These are phyloP conservation scores for Leptographium lundbergii DNA, from an alignment of 2,329 filamentous ascomycete genomes.

Conservation along the genomic window DNA sequence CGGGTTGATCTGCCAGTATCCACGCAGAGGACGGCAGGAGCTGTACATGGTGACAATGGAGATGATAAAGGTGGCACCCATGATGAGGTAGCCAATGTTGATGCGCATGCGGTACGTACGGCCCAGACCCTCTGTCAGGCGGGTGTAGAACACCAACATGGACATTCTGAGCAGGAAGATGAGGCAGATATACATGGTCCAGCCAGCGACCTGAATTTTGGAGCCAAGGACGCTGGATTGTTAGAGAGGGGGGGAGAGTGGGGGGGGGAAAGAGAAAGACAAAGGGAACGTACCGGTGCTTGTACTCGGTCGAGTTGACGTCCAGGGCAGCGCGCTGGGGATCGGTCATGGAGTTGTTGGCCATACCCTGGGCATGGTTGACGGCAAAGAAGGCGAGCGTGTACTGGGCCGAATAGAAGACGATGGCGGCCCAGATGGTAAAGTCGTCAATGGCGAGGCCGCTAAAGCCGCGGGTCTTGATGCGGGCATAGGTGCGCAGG, in stretches of 20 bases:
- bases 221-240: conserved; percentile 31
- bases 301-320: conserved; percentile 29
- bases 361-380: conserved; percentile 32
- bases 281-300: conserved; percentile 4
- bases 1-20: conserved; percentile 14
- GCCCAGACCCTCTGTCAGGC: conserved; percentile 24
- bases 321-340: conserved; percentile 28
- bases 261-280: background rate
- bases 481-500: conserved; percentile 23
- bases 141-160: conserved; percentile 40
- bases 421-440: conserved; percentile 25
- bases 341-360: conserved; percentile 43
- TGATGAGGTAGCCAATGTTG: conserved; percentile 2
- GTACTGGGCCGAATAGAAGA: conserved; percentile 37
- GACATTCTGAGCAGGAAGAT: conserved; percentile 41
- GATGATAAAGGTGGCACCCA: background rate
- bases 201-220: conserved; percentile 39
- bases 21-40: conserved; percentile 5
- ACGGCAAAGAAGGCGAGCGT: conserved; percentile 34
- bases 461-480: conserved; percentile 19
- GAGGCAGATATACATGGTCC: conserved; percentile 38
- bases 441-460: conserved; percentile 23
- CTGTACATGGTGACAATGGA: conserved; percentile 3
- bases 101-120: conserved; percentile 6
- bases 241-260: background rate